Evolutionary conservation across 371 early-diverging fungal genomes (phyloP), one percentile per base, ranked within the genome.

Genomic region (Entomophthora muscae): DNA sequence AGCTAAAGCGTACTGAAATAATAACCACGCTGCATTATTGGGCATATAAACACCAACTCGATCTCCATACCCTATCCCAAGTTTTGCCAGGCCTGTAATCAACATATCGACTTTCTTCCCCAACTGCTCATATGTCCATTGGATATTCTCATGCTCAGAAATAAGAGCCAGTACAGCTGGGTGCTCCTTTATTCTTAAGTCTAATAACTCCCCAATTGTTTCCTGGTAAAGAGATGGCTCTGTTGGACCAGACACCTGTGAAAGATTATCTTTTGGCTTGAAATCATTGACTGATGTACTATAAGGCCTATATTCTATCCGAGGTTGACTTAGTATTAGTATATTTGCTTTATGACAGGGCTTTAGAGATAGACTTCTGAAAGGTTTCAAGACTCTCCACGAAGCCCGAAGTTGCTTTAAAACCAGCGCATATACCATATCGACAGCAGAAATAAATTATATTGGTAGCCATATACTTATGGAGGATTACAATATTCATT

Each of bases 41-140:
- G 75, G 73, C 73, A 73, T 73, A 67, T 68, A 76, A 23, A 76
- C 70, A 1, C 75, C 76, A 57, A 76, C 60, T 10, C 76, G 69
- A 64, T 76, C 76, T 21, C 75, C 76, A 52, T 70, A 70, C 52
- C 71, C 57, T 24, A 74, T 56, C 3, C 73, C 75, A 26, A 69
- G 66, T 10, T 64, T 68, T 30, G 67, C 66, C n/a, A 76, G 57
- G 10, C 73, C 74, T 1, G 70, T 65, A 12, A 69, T 70, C 5
- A 74, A 64, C n/a, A 60, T 64, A 62, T 70, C 68, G 29, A 73
- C 72, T 58, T 74, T 61, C 33, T 70, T 72, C 5, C 69, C 73
- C 65, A 72, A 71, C 32, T 70, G 54, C n/a, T 17, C 13, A 26
- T 55, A 55, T 7, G 7, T 55, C 56, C 56, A 55, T 55, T 55